Evolutionary conservation across 371 early-diverging fungal species (phyloP).

Genomic region (Choanephora cucurbitarum): DNA sequence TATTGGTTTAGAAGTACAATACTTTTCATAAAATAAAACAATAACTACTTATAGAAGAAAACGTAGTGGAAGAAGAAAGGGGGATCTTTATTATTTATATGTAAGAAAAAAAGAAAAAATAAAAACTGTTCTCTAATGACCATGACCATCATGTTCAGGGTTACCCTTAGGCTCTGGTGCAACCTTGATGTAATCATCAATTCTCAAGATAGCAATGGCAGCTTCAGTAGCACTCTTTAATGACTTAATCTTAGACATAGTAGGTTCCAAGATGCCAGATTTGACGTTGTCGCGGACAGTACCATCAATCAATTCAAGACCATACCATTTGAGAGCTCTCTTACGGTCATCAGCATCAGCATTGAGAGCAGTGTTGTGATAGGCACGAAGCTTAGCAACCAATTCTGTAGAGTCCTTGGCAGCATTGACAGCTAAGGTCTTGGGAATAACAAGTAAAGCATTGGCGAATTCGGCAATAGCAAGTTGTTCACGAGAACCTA

Average conservation of each 20-base stretch:
- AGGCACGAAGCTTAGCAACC: conserved; percentile 94
- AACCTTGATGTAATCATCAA: conserved; percentile 98
- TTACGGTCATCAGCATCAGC: conserved; percentile 70
- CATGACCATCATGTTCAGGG: conserved; percentile 55
- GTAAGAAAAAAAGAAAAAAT: neutral
- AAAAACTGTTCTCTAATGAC: conserved; percentile 34
- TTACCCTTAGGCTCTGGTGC: conserved; percentile 49
- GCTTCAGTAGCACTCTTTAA: conserved; percentile 99
- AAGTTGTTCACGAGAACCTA: conserved; percentile 90
- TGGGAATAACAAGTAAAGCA: conserved; percentile 96
- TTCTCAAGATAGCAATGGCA: conserved; percentile 98
- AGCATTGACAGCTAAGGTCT: conserved; percentile 98
- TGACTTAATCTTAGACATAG: conserved; percentile 98
- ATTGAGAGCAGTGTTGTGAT: conserved; percentile 86
- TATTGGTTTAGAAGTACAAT: conserved; percentile 67
- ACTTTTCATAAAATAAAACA: conserved; percentile 49
- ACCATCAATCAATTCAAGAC: conserved; percentile 96
- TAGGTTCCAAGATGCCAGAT: conserved; percentile 99
- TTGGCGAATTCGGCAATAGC: conserved; percentile 99
- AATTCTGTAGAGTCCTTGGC: conserved; percentile 98
- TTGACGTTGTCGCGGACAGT: conserved; percentile 93
- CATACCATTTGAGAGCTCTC: conserved; percentile 83
- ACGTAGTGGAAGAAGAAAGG: too few relatives aligned
- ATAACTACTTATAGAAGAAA: too few relatives aligned
- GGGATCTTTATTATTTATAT: too few relatives aligned